phyloP scores from a whole-genome alignment of 179 eudicot species.

The Patellifolia procumbens region DNA sequence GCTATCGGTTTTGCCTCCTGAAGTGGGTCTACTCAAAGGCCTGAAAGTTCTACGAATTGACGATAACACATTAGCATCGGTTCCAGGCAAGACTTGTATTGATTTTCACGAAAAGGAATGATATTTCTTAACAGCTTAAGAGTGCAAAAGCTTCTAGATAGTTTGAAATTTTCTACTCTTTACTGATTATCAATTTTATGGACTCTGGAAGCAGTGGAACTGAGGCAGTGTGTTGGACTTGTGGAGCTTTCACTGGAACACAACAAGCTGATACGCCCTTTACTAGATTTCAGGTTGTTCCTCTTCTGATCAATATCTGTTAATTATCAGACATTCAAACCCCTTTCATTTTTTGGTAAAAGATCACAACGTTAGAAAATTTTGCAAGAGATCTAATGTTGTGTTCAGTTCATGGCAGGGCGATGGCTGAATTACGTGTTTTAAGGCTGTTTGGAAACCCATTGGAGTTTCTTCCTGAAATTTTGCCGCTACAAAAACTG shows the following conservation, averaged over 20 bases:
- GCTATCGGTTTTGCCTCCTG: slow-evolving; percentile 79
- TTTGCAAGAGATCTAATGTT: slow-evolving; percentile 27
- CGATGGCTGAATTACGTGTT: slow-evolving; percentile 87
- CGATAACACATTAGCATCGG: slow-evolving; percentile 78
- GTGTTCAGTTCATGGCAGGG: slow-evolving; percentile 57
- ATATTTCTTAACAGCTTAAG: not conserved
- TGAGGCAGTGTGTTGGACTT: slow-evolving; percentile 89
- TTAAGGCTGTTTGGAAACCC: slow-evolving; percentile 96
- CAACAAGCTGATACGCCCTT: slow-evolving; percentile 94
- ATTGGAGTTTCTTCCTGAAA: slow-evolving; percentile 95
- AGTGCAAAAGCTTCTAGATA: not conserved
- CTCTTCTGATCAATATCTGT: slow-evolving; percentile 17
- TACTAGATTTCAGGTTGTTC: slow-evolving; percentile 92
- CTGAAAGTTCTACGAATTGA: slow-evolving; percentile 86
- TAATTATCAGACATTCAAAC: slow-evolving; percentile 11
- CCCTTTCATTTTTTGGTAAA: not conserved
- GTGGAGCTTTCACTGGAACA: slow-evolving; percentile 96
- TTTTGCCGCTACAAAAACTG: slow-evolving; percentile 84
- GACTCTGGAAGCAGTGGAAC: slow-evolving; percentile 62
- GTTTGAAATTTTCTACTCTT: slow-evolving; percentile 3
- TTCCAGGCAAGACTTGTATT: slow-evolving; percentile 65
- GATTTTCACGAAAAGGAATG: not conserved
- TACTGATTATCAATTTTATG: slow-evolving; percentile 17
- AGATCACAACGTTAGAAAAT: slow-evolving; percentile 5
- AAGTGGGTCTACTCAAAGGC: slow-evolving; percentile 83